A percentile compares a stretch with the other conserved stretches of the same genome.
phyloP scores from a whole-genome alignment of 257 asterid species.

The Nicotiana tabacum region DNA sequence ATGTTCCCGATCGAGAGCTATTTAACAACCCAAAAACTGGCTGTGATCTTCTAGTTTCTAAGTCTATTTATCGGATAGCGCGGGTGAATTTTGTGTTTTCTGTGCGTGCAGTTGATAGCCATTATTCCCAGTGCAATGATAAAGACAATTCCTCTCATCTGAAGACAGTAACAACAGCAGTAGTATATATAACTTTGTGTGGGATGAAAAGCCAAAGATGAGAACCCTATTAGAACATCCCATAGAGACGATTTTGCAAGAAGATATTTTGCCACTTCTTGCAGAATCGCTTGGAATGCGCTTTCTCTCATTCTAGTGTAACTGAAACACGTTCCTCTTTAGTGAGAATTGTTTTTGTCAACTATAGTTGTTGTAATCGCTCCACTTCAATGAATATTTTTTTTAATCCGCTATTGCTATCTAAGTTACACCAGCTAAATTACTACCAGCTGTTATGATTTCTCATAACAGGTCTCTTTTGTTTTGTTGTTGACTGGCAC shows the following conservation, averaged over 20 bases:
- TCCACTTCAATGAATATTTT: not conserved
- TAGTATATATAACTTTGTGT: not conserved
- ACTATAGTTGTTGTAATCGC: not conserved
- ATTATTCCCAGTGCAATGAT: constrained; percentile 20
- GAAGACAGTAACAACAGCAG: not conserved
- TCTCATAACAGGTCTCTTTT: no score
- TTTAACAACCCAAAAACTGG: not conserved
- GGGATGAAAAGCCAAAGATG: not conserved
- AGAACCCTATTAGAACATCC: not conserved
- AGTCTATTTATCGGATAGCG: not conserved
- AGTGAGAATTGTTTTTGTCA: not conserved
- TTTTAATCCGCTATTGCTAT: not conserved
- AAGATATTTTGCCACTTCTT: not conserved
- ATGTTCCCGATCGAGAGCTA: not conserved
- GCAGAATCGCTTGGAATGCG: not conserved
- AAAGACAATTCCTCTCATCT: not conserved
- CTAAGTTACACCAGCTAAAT: not conserved
- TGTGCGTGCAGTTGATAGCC: constrained; percentile 19
- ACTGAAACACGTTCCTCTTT: not conserved
- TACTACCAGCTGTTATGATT: no score
- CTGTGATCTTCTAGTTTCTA: not conserved
- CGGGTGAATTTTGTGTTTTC: not conserved
- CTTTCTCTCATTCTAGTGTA: not conserved
- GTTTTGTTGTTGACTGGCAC: no score
- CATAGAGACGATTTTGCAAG: not conserved